Conservation (phyloP, 805 yeast species). For the Pichia heedii region DNA sequence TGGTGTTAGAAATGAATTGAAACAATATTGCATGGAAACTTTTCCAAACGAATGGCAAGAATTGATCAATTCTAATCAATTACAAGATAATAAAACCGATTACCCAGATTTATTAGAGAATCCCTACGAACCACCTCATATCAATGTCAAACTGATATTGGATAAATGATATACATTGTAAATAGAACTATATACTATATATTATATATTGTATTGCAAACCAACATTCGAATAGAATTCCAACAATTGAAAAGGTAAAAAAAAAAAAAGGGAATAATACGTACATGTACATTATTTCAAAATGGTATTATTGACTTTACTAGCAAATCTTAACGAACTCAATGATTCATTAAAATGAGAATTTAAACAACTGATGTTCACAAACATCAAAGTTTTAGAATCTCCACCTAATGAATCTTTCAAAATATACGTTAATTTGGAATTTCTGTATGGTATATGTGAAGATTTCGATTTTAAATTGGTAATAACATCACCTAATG, state of each 20-base stretch:
- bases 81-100: constrained; percentile 23
- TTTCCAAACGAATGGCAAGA: constrained; percentile 32
- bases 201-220: no score
- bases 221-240: no score
- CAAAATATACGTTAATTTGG: constrained; percentile 71
- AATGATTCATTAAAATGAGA: constrained; percentile 66
- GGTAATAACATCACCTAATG: constrained; percentile 79
- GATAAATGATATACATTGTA: background rate
- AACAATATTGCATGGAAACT: constrained; percentile 30
- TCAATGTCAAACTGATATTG: constrained; percentile 10
- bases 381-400: constrained; percentile 90
- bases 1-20: constrained; percentile 28
- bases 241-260: no score
- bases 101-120: constrained; percentile 25
- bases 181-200: constrained; percentile 4
- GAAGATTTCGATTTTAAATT: constrained; percentile 24
- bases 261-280: background rate
- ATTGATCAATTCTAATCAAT: constrained; percentile 24
- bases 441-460: constrained; percentile 62
- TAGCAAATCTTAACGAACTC: constrained; percentile 82
- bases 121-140: constrained; percentile 14
- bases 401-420: constrained; percentile 79
- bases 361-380: constrained; percentile 64
- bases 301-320: constrained; percentile 58
- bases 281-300: background rate